These are phyloP conservation scores for Fusarium incarnatum DNA, from an alignment of 2,329 filamentous ascomycete genomes.

Conservation along the genomic window DNA sequence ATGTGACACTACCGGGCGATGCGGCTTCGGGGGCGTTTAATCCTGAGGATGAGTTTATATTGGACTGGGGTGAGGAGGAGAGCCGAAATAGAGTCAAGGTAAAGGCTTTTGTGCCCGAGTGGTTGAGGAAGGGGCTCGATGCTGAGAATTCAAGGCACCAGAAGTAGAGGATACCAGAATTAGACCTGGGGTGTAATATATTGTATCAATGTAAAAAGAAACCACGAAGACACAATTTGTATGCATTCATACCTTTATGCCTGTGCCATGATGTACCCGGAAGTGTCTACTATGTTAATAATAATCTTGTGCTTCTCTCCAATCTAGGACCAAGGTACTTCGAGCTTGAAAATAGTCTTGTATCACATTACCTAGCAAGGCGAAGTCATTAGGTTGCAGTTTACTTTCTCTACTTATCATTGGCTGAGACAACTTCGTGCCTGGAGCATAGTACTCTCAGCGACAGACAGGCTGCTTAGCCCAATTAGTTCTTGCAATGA, in stretches of 20 bases:
- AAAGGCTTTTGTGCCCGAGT: slow-evolving; percentile 86
- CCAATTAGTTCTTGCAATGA: neutral
- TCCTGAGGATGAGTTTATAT: slow-evolving; percentile 70
- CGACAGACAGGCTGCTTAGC: neutral
- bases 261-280: neutral
- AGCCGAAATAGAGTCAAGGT: slow-evolving; percentile 61
- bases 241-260: neutral
- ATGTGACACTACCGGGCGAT: slow-evolving; percentile 76
- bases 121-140: slow-evolving; percentile 66
- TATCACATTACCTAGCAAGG: neutral
- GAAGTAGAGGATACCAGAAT: slow-evolving; percentile 2
- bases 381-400: neutral
- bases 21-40: slow-evolving; percentile 73
- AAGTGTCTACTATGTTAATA: too few relatives aligned
- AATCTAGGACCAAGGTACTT: neutral
- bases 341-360: neutral
- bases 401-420: neutral
- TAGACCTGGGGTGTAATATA: slow-evolving; percentile 13
- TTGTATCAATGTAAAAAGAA: slow-evolving; percentile 23
- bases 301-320: neutral
- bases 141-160: slow-evolving; percentile 39
- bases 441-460: neutral
- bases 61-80: slow-evolving; percentile 63
- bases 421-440: neutral
- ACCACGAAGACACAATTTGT: neutral